Percentiles rank a stretch among this genome's conserved stretches.
phyloP scores from a whole-genome alignment of 2,329 filamentous ascomycete species.

The Clonostachys chloroleuca region DNA sequence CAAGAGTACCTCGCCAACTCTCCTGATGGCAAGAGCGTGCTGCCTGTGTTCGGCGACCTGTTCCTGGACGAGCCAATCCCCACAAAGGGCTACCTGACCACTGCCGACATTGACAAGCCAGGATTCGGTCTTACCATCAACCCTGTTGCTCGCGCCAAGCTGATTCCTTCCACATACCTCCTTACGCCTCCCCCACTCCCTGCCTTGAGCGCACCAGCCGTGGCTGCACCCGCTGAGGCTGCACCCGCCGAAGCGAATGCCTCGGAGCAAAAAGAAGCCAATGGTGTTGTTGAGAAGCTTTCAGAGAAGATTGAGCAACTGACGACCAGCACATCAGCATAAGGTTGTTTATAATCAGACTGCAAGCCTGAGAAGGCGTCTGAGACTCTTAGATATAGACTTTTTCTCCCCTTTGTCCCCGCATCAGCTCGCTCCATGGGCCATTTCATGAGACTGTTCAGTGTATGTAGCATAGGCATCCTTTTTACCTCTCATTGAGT shows the following conservation, averaged over 20 bases:
- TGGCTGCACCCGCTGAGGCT: slow-evolving; percentile 13
- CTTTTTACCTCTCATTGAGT: background rate
- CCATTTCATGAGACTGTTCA: background rate
- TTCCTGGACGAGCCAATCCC: slow-evolving; percentile 91
- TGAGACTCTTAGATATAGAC: no score
- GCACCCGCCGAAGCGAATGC: slow-evolving; percentile 1
- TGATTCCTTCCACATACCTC: slow-evolving; percentile 72
- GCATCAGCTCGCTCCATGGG: background rate
- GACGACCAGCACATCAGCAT: slow-evolving; percentile 8
- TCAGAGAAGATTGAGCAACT: slow-evolving; percentile 26
- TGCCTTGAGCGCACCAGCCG: slow-evolving; percentile 26
- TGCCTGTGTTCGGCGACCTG: slow-evolving; percentile 88
- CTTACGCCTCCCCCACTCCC: slow-evolving; percentile 61
- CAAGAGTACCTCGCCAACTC: slow-evolving; percentile 96
- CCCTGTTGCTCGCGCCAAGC: slow-evolving; percentile 62
- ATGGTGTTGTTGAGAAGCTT: slow-evolving; percentile 20
- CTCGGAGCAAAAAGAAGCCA: slow-evolving; percentile 5
- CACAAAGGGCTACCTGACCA: slow-evolving; percentile 73
- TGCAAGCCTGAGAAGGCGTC: no score
- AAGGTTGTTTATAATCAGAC: no score
- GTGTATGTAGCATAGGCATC: background rate
- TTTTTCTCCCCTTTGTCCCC: no score
- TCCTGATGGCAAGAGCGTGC: slow-evolving; percentile 81
- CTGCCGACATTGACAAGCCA: slow-evolving; percentile 78
- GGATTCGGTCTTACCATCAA: slow-evolving; percentile 89